phyloP scores from a whole-genome alignment of 179 eudicot genomes.

The Silene coronaria region DNA sequence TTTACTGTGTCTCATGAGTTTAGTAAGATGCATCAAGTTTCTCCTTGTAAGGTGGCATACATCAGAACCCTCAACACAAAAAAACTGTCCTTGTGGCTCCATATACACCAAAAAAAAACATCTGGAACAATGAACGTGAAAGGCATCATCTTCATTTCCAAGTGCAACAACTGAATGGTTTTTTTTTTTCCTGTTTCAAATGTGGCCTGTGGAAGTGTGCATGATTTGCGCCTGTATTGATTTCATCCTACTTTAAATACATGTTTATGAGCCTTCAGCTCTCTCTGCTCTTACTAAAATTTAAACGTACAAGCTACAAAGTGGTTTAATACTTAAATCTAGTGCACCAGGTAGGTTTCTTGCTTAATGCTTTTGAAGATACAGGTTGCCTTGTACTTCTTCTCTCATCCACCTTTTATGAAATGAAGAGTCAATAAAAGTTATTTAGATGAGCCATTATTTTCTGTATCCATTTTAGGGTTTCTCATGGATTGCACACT shows the following conservation, averaged over 20 bases:
- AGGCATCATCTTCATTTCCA: too few relatives aligned
- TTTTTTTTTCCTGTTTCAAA: neutral
- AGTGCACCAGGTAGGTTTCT: neutral
- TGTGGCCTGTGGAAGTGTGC: neutral
- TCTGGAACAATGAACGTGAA: too few relatives aligned
- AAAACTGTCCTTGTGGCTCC: too few relatives aligned
- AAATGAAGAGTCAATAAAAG: neutral
- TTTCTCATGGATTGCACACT: neutral
- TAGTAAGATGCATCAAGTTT: too few relatives aligned
- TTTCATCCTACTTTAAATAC: neutral
- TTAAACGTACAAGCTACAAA: neutral
- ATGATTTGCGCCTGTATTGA: neutral
- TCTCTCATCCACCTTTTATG: neutral
- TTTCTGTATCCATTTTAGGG: neutral
- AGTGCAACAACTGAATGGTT: too few relatives aligned
- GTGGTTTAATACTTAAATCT: neutral
- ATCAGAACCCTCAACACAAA: too few relatives aligned
- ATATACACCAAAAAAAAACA: too few relatives aligned
- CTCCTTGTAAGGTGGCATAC: too few relatives aligned
- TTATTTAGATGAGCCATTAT: neutral
- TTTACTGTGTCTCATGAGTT: too few relatives aligned
- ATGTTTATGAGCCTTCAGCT: neutral
- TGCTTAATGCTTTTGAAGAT: too few relatives aligned
- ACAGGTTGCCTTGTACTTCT: neutral
- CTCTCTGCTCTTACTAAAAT: neutral